phyloP scores from a whole-genome alignment of 2,329 filamentous ascomycete genomes.

The Colletotrichum sp. region DNA sequence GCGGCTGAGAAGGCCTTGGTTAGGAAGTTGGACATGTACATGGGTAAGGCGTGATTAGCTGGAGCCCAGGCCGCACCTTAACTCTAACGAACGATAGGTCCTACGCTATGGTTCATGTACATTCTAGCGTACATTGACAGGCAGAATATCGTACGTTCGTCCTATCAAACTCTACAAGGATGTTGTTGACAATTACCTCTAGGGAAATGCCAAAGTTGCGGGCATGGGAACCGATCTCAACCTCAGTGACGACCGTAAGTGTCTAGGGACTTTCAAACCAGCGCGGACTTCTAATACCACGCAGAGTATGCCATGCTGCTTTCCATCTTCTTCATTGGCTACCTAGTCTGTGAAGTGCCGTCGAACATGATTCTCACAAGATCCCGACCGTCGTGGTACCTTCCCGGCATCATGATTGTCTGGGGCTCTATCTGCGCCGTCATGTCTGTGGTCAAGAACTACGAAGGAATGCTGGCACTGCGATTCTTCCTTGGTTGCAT shows the following conservation, averaged over 20 bases:
- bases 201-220: constrained; percentile 54
- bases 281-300: not conserved
- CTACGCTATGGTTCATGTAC: constrained; percentile 33
- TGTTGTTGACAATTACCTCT: not conserved
- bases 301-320: constrained; percentile 52
- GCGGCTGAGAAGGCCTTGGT: constrained; percentile 25
- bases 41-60: constrained; percentile 2
- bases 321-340: constrained; percentile 58
- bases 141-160: constrained; percentile 14
- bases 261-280: not conserved
- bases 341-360: constrained; percentile 57
- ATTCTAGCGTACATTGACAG: constrained; percentile 32
- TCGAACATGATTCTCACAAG: constrained; percentile 56
- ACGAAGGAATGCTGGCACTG: constrained; percentile 48
- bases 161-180: not conserved
- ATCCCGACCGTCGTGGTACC: constrained; percentile 51
- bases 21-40: constrained; percentile 32
- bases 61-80: not conserved
- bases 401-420: constrained; percentile 54
- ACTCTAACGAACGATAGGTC: constrained; percentile 14
- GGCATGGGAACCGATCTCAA: constrained; percentile 51
- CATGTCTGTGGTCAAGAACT: constrained; percentile 52
- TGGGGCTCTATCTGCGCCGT: constrained; percentile 54
- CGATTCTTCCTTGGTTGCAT: constrained; percentile 30
- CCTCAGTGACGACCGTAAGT: constrained; percentile 38